Conservation (phyloP, 306 rosid genomes). For the Cucumis melo region DNA sequence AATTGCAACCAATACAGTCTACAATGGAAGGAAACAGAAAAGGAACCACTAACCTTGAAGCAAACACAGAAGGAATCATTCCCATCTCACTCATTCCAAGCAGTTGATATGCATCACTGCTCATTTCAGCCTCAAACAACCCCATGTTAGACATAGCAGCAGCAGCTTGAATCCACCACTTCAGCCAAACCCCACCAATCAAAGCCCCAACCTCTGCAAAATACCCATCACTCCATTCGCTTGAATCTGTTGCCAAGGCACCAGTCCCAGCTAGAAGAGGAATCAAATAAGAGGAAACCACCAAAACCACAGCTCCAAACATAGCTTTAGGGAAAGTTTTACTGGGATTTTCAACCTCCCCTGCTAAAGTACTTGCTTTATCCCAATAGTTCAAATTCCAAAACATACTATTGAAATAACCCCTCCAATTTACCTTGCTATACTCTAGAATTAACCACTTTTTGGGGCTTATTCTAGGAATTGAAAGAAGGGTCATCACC, state of each 20-base stretch:
- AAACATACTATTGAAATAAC: constrained; percentile 69
- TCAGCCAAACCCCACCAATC: constrained; percentile 90
- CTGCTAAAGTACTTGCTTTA: constrained; percentile 83
- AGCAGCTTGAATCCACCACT: constrained; percentile 80
- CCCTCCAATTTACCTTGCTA: constrained; percentile 48
- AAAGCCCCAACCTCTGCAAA: constrained; percentile 68
- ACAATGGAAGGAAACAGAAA: not conserved
- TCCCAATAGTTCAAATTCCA: constrained; percentile 98
- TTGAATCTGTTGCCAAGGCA: constrained; percentile 36
- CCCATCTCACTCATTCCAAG: constrained; percentile 96
- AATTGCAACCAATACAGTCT: not conserved
- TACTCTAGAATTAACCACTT: constrained; percentile 50
- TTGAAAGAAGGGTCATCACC: constrained; percentile 46
- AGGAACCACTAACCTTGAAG: constrained; percentile 44
- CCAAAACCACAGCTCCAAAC: constrained; percentile 64
- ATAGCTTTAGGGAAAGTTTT: constrained; percentile 74
- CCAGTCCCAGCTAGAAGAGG: constrained; percentile 90
- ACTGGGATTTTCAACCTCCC: constrained; percentile 77
- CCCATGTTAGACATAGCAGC: constrained; percentile 89
- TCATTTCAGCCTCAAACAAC: constrained; percentile 90
- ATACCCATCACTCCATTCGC: constrained; percentile 79
- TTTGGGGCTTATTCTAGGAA: constrained; percentile 41
- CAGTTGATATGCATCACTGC: constrained; percentile 77
- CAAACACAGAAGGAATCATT: constrained; percentile 71
- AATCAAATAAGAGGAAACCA: constrained; percentile 62